phyloP scores from a whole-genome alignment of 257 asterid genomes.

The Solanum dulcamara region DNA sequence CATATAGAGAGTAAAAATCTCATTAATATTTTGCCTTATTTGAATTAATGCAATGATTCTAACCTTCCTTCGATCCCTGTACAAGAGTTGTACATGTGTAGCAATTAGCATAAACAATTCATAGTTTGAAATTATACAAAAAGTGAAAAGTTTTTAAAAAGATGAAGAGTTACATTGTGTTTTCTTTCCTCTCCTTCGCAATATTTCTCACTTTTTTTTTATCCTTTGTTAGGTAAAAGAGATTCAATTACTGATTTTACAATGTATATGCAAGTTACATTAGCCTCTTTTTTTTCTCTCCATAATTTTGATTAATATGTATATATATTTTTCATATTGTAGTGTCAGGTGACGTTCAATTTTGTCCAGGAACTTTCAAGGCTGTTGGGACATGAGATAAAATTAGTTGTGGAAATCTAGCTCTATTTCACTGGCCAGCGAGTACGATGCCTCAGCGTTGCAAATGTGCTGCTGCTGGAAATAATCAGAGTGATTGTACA shows the following conservation, averaged over 20 bases:
- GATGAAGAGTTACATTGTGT: neutral
- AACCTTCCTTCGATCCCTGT: neutral
- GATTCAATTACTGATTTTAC: neutral
- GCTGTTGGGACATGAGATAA: neutral
- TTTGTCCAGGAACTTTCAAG: neutral
- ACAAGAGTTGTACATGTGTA: neutral
- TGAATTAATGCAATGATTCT: neutral
- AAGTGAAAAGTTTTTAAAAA: neutral
- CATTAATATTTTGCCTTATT: neutral
- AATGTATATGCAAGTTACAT: neutral
- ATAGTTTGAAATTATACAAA: neutral
- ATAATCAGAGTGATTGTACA: neutral
- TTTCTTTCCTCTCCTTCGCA: neutral
- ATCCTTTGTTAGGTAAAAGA: neutral
- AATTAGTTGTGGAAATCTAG: neutral
- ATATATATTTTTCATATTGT: neutral
- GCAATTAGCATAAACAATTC: neutral
- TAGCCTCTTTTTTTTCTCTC: neutral
- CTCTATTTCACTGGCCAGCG: neutral
- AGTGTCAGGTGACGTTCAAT: neutral
- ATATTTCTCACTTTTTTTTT: neutral
- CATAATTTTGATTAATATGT: neutral
- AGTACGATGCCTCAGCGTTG: conserved; percentile 1
- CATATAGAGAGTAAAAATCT: neutral
- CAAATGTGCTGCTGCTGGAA: neutral